Conservation (phyloP, 257 asterid species). For the Cinchona pubescens region DNA sequence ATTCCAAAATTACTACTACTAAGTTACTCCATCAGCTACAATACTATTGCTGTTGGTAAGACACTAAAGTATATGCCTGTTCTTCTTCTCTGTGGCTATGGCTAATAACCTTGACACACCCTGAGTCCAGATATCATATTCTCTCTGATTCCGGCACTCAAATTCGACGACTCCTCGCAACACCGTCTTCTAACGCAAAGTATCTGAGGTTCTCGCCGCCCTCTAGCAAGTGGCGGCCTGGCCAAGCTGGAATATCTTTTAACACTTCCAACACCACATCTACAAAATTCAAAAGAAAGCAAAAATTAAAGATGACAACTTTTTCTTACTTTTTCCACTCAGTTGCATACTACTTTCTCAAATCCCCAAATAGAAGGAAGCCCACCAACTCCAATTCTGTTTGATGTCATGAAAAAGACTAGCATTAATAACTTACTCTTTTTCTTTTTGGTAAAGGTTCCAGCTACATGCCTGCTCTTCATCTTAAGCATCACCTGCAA, state of each 20-base stretch:
- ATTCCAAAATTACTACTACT: conserved; percentile 23
- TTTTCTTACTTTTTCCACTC: conserved; percentile 24
- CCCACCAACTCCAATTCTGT: conserved; percentile 55
- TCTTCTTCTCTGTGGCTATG: conserved; percentile 70
- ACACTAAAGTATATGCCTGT: conserved; percentile 46
- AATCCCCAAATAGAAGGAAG: conserved; percentile 66
- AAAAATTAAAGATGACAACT: conserved; percentile 28
- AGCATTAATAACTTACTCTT: conserved; percentile 68
- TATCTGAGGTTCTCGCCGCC: conserved; percentile 78
- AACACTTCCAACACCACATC: conserved; percentile 79
- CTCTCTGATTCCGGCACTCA: conserved; percentile 79
- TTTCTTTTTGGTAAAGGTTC: conserved; percentile 99
- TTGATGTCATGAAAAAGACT: conserved; percentile 49
- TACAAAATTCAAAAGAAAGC: conserved; percentile 31
- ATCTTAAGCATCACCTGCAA: conserved; percentile 42
- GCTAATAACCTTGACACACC: conserved; percentile 84
- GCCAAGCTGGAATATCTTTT: conserved; percentile 87
- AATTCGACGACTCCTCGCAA: conserved; percentile 79
- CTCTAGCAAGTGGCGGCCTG: conserved; percentile 90
- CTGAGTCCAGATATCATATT: conserved; percentile 90
- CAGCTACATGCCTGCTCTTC: conserved; percentile 96
- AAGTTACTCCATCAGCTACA: conserved; percentile 12
- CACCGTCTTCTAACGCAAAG: conserved; percentile 74
- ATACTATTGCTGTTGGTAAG: background rate
- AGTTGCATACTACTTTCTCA: conserved; percentile 54